Percentiles rank a stretch among this genome's conserved stretches.
Conservation (phyloP, 768 basidiomycete genomes). For the Phylloporus rhodoxanthus region DNA sequence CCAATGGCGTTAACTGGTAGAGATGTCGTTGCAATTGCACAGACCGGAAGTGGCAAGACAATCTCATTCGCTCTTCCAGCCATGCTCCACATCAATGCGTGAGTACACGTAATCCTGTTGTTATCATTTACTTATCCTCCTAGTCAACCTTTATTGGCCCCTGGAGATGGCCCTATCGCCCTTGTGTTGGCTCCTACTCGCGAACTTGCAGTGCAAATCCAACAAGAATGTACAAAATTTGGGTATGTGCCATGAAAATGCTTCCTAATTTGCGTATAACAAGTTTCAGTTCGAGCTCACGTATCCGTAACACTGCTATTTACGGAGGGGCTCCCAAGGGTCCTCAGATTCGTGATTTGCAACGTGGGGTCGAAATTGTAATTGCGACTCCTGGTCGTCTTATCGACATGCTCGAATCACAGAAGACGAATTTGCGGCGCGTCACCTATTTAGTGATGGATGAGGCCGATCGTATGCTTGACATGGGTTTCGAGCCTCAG, state of each 20-base stretch:
- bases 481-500: slow-evolving; percentile 99
- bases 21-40: slow-evolving; percentile 94
- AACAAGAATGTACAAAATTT: slow-evolving; percentile 98
- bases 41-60: slow-evolving; percentile 98
- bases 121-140: slow-evolving; percentile 4
- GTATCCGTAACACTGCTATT: slow-evolving; percentile 97
- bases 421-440: slow-evolving; percentile 93
- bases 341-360: slow-evolving; percentile 94
- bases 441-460: slow-evolving; percentile 99
- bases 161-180: slow-evolving; percentile 96
- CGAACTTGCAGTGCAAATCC: slow-evolving; percentile 97
- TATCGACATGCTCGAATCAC: slow-evolving; percentile 97
- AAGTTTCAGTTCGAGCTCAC: slow-evolving; percentile 66
- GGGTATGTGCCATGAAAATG: slow-evolving; percentile 48
- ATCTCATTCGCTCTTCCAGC: slow-evolving; percentile 98
- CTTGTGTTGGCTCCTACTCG: slow-evolving; percentile 95
- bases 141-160: slow-evolving; percentile 85
- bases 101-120: slow-evolving; percentile 26
- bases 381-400: slow-evolving; percentile 99
- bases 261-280: not conserved
- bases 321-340: slow-evolving; percentile 99
- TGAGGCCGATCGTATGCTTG: slow-evolving; percentile 99
- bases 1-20: slow-evolving; percentile 95
- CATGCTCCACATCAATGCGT: slow-evolving; percentile 99
- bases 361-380: slow-evolving; percentile 94